A percentile compares a stretch with the other conserved stretches of the same genome.
Conservation (phyloP, 495 filamentous ascomycete species). For the Penicillium atrosanguineum region DNA sequence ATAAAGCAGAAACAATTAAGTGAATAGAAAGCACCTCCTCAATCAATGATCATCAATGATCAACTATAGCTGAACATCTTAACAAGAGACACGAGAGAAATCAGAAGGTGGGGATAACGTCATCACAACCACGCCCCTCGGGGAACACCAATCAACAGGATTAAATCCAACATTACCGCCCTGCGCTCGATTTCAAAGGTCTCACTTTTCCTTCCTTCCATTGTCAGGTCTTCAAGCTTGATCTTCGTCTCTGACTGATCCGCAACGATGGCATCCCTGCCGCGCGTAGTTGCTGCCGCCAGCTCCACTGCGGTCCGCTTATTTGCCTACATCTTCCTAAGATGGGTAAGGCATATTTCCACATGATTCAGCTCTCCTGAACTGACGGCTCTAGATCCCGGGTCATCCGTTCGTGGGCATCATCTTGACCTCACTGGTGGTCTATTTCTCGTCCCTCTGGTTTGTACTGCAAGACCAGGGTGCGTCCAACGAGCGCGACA, state of each 20-base stretch:
- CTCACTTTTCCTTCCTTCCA: background rate
- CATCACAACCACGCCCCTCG: slow-evolving; percentile 1
- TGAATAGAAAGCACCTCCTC: too few species aligned
- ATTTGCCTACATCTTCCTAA: slow-evolving; percentile 69
- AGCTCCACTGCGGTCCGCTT: slow-evolving; percentile 64
- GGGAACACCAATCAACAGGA: slow-evolving; percentile 10
- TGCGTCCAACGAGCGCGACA: background rate
- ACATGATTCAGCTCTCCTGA: background rate
- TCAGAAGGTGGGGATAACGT: slow-evolving; percentile 7
- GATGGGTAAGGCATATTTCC: slow-evolving; percentile 65
- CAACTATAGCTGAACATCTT: slow-evolving; percentile 4
- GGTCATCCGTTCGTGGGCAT: slow-evolving; percentile 60
- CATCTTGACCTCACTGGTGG: slow-evolving; percentile 65
- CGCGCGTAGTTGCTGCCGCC: slow-evolving; percentile 28
- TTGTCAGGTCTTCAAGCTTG: background rate
- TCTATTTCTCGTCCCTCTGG: slow-evolving; percentile 63
- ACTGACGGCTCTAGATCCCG: slow-evolving; percentile 52
- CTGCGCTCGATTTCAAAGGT: background rate
- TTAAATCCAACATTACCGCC: slow-evolving; percentile 5
- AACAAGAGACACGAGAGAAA: background rate
- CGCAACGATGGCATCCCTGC: slow-evolving; percentile 28
- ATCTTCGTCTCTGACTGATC: background rate
- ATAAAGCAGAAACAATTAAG: too few species aligned
- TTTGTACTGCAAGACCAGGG: slow-evolving; percentile 23
- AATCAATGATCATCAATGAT: background rate